These are phyloP conservation scores for Porogramme epimiltina DNA, from an alignment of 1,284 basidiomycete genomes.

Conservation along the genomic window DNA sequence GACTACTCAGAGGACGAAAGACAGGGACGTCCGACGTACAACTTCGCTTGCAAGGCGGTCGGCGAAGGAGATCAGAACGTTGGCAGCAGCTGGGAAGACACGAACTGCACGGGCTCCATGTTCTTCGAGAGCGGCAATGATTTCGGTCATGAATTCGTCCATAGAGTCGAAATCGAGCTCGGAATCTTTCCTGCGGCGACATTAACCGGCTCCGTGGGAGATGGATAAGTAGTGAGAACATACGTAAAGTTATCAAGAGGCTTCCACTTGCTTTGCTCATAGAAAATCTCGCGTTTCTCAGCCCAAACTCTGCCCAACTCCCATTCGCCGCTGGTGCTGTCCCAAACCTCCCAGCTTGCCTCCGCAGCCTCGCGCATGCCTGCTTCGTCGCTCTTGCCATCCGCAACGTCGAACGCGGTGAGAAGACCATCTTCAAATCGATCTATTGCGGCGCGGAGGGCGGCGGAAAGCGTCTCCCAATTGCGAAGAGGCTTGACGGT, in stretches of 20 bases:
- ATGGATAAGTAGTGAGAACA: conserved; percentile 33
- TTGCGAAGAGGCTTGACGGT: conserved; percentile 65
- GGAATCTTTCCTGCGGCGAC: conserved; percentile 39
- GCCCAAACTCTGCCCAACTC: conserved; percentile 92
- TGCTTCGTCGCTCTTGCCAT: conserved; percentile 67
- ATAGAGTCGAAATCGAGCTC: conserved; percentile 87
- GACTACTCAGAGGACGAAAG: background rate
- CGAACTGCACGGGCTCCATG: conserved; percentile 82
- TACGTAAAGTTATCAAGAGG: conserved; percentile 85
- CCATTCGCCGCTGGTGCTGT: conserved; percentile 61
- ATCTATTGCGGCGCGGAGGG: conserved; percentile 81
- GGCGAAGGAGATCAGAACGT: conserved; percentile 75
- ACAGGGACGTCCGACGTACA: conserved; percentile 38
- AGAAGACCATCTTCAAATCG: conserved; percentile 86
- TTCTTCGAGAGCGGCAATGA: conserved; percentile 66
- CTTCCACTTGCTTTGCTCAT: conserved; percentile 80
- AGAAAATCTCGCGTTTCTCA: conserved; percentile 94
- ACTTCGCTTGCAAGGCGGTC: conserved; percentile 80
- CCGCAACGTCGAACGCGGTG: conserved; percentile 83
- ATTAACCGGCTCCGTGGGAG: background rate
- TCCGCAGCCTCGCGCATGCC: conserved; percentile 80
- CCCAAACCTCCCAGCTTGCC: conserved; percentile 82
- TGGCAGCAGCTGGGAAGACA: conserved; percentile 82
- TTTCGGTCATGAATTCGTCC: conserved; percentile 84
- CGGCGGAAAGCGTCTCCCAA: conserved; percentile 59